Conservation (phyloP, 2,329 filamentous ascomycete genomes). For the Colletotrichum kahawae region DNA sequence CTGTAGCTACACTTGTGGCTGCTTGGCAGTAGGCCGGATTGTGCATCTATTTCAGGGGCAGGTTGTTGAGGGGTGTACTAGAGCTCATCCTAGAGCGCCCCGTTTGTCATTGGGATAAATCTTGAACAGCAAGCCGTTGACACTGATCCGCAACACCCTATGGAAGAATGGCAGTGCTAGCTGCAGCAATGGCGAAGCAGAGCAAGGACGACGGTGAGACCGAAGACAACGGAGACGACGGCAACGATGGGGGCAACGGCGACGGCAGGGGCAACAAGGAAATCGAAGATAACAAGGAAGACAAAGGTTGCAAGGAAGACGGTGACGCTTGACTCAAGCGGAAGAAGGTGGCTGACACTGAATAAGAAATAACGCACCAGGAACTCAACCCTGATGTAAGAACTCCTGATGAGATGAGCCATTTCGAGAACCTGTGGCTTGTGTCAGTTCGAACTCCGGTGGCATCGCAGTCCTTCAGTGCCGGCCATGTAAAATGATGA, state of each 20-base stretch:
- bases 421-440: not conserved
- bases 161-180: not conserved
- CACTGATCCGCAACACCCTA: not conserved
- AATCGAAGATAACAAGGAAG: not conserved
- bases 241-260: not conserved
- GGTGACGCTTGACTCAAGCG: not conserved
- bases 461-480: not conserved
- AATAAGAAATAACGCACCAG: not conserved
- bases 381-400: not conserved
- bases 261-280: not conserved
- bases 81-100: not conserved
- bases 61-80: not conserved
- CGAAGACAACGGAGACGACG: rapidly evolving
- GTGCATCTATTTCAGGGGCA: not conserved
- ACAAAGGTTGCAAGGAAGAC: not conserved
- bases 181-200: not conserved
- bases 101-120: not conserved
- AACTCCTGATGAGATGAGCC: not conserved
- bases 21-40: not conserved
- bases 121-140: not conserved
- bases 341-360: not conserved
- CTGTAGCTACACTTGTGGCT: not conserved
- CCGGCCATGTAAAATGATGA: not conserved
- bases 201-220: not conserved
- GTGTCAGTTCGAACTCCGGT: not conserved